Conservation (phyloP, 179 eudicot genomes). For the Nepenthes alata region DNA sequence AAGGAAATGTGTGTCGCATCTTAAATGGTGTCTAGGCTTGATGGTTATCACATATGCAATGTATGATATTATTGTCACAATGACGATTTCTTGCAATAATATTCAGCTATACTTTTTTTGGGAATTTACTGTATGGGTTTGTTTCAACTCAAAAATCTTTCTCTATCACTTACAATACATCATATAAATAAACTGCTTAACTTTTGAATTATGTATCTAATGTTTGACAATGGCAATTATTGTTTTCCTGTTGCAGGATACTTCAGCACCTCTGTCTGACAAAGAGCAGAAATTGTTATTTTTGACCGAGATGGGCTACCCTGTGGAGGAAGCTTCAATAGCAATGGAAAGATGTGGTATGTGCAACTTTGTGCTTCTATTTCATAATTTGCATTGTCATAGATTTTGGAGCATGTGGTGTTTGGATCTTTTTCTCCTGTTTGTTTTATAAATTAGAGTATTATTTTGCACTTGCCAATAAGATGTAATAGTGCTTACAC, state of each 20-base stretch:
- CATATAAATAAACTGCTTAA: neutral
- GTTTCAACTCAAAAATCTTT: too few species aligned
- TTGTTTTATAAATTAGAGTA: too few species aligned
- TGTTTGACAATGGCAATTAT: neutral
- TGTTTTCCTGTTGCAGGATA: constrained; percentile 29
- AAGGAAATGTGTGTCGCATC: too few species aligned
- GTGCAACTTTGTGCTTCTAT: constrained; percentile 6
- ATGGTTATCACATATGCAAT: too few species aligned
- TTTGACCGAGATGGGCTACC: constrained; percentile 56
- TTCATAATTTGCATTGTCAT: neutral
- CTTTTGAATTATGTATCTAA: too few species aligned
- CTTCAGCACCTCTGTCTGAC: constrained; percentile 16
- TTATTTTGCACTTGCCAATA: too few species aligned
- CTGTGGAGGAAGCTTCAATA: constrained; percentile 44
- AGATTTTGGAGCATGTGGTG: neutral
- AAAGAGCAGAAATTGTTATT: constrained; percentile 25
- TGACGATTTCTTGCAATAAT: too few species aligned
- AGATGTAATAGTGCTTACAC: too few species aligned
- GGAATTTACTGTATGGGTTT: too few species aligned
- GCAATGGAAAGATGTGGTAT: constrained; percentile 72
- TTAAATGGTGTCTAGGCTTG: too few species aligned
- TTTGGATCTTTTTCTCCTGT: neutral
- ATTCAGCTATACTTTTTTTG: too few species aligned
- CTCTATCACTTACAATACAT: neutral
- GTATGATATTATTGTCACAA: too few species aligned